Conservation (phyloP, 768 basidiomycete species). For the Leccinum pellstonianum region DNA sequence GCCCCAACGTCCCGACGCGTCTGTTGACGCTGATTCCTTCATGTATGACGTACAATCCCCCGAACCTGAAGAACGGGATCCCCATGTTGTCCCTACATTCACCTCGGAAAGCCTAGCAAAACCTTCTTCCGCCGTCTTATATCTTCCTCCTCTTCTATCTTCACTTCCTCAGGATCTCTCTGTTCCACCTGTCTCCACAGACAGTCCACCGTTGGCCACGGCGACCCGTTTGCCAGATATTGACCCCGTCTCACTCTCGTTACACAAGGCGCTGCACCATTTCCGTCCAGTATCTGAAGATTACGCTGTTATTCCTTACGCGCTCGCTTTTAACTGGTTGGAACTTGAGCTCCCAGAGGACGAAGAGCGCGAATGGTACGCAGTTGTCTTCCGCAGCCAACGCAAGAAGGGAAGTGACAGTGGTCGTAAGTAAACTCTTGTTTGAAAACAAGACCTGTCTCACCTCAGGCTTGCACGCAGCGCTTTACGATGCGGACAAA, state of each 20-base stretch:
- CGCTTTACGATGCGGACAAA: conserved; percentile 83
- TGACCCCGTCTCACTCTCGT: conserved; percentile 76
- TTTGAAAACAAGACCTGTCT: neutral
- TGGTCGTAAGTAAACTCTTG: conserved; percentile 44
- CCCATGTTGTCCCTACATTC: conserved; percentile 58
- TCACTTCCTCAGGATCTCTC: conserved; percentile 55
- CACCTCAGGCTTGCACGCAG: conserved; percentile 34
- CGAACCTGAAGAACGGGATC: conserved; percentile 36
- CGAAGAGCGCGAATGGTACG: conserved; percentile 87
- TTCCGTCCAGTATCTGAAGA: conserved; percentile 60
- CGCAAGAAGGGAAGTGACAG: conserved; percentile 71
- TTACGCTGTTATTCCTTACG: conserved; percentile 68
- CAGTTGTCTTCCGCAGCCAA: conserved; percentile 84
- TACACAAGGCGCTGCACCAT: conserved; percentile 82
- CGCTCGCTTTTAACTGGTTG: conserved; percentile 85
- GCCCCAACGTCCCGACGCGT: neutral
- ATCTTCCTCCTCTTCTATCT: conserved; percentile 83
- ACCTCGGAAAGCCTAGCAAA: conserved; percentile 35
- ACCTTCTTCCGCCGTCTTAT: conserved; percentile 57
- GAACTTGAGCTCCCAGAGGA: conserved; percentile 64
- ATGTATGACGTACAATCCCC: neutral
- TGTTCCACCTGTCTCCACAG: conserved; percentile 22
- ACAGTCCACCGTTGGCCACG: conserved; percentile 53
- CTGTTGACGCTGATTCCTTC: neutral
- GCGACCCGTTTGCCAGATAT: conserved; percentile 80